A percentile compares a stretch with the other conserved stretches of the same genome.
Conservation (phyloP, 2,329 filamentous ascomycete genomes). For the Trichocomaceae sp. region DNA sequence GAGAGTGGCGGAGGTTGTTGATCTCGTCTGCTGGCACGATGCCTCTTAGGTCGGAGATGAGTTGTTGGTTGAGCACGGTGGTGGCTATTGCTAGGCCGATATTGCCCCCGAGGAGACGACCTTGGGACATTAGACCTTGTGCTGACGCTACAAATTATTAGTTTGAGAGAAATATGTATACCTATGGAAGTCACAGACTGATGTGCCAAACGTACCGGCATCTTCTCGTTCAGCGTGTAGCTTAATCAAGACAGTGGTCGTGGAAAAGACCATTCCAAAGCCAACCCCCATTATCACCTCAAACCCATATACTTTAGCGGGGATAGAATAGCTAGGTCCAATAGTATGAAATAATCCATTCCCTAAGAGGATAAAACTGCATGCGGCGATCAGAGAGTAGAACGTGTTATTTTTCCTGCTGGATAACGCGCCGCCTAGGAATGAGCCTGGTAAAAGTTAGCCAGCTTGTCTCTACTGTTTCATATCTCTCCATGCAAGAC, state of each 20-base stretch:
- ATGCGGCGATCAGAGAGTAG: not conserved
- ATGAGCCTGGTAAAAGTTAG: not conserved
- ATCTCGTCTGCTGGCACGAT: not conserved
- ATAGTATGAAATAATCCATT: conserved; percentile 1
- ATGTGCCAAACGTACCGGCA: not conserved
- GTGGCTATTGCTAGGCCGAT: conserved; percentile 4
- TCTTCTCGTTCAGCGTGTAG: not conserved
- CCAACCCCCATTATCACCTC: conserved; percentile 4
- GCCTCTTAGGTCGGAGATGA: conserved; percentile 1
- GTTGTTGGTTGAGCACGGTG: conserved; percentile 5
- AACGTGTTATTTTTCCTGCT: not conserved
- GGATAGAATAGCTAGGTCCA: not conserved
- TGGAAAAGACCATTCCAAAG: conserved; percentile 4
- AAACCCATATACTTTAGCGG: not conserved
- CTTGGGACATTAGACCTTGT: conserved; percentile 5
- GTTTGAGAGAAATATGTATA: not conserved
- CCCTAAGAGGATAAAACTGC: not conserved
- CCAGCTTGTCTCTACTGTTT: not conserved
- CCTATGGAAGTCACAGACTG: not conserved
- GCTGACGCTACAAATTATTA: not conserved
- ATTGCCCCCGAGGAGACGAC: not conserved
- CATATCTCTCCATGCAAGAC: no score
- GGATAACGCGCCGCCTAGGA: not conserved
- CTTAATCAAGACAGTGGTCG: conserved; percentile 1
- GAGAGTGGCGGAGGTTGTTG: not conserved